phyloP scores from a whole-genome alignment of 768 basidiomycete genomes.

The Suillus subalutaceus region DNA sequence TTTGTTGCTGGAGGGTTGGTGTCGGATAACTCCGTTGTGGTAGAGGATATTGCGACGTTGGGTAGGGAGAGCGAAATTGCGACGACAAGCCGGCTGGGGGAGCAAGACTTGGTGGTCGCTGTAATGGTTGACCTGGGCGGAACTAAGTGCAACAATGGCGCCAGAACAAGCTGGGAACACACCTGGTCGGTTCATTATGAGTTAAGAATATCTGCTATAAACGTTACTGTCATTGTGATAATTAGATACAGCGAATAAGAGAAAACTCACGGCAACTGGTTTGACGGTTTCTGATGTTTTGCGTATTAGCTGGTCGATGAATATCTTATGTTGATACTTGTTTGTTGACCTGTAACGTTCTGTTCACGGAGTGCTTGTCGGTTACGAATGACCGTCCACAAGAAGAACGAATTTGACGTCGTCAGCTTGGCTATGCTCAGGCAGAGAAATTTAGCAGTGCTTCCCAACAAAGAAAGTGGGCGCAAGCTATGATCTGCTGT shows the following conservation, averaged over 20 bases:
- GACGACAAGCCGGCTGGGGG: slow-evolving; percentile 63
- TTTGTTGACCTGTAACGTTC: slow-evolving; percentile 19
- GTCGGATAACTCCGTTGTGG: slow-evolving; percentile 35
- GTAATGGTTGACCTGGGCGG: slow-evolving; percentile 73
- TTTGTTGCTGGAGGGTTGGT: slow-evolving; percentile 54
- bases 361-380: slow-evolving; percentile 3
- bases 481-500: background rate
- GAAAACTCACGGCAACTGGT: slow-evolving; percentile 15
- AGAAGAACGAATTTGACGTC: background rate
- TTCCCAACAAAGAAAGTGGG: background rate
- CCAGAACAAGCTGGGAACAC: slow-evolving; percentile 23
- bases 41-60: slow-evolving; percentile 39
- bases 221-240: background rate
- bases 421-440: background rate
- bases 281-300: slow-evolving; percentile 18
- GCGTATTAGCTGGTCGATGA: slow-evolving; percentile 16
- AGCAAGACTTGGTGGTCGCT: slow-evolving; percentile 75
- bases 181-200: slow-evolving; percentile 66
- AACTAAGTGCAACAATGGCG: slow-evolving; percentile 23
- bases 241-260: background rate
- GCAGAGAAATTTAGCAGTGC: background rate
- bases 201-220: background rate
- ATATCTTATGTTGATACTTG: slow-evolving; percentile 29
- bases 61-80: slow-evolving; percentile 61
- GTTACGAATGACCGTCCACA: background rate